Percentiles rank a stretch among this genome's conserved stretches.
Conservation (phyloP, 2,329 filamentous ascomycete genomes). For the Aspergillus thermomutatus region DNA sequence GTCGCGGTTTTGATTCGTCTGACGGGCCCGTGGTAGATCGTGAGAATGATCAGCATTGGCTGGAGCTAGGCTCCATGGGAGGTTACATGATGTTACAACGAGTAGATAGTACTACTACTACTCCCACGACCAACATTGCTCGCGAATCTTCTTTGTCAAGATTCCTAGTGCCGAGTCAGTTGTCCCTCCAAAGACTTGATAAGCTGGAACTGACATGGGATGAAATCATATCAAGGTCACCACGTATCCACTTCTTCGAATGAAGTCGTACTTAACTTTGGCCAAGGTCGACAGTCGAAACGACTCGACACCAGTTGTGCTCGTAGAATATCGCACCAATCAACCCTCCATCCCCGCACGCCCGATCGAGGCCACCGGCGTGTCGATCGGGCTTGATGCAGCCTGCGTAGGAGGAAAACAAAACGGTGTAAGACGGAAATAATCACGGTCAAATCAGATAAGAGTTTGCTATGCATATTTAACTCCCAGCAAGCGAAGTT, state of each 20-base stretch:
- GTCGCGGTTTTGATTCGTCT: neutral
- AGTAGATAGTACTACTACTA: neutral
- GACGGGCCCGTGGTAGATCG: neutral
- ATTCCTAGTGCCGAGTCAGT: neutral
- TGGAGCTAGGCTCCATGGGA: neutral
- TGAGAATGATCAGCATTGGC: neutral
- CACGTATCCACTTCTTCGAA: neutral
- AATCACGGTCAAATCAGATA: neutral
- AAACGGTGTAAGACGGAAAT: neutral
- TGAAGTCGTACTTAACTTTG: neutral
- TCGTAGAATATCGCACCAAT: slow-evolving; percentile 32
- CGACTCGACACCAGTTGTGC: slow-evolving; percentile 11
- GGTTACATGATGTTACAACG: neutral
- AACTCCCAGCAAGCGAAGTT: neutral
- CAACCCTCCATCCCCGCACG: slow-evolving; percentile 19
- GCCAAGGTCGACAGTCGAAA: neutral
- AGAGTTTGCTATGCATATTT: neutral
- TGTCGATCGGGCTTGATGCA: slow-evolving; percentile 23
- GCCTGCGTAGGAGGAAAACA: neutral
- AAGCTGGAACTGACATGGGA: neutral
- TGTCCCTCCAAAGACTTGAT: neutral
- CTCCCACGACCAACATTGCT: neutral
- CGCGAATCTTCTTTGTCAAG: neutral
- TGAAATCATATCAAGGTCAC: neutral
- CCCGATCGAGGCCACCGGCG: slow-evolving; percentile 21